phyloP scores from a whole-genome alignment of 2,329 filamentous ascomycete genomes.

The Raffaelea arxii region DNA sequence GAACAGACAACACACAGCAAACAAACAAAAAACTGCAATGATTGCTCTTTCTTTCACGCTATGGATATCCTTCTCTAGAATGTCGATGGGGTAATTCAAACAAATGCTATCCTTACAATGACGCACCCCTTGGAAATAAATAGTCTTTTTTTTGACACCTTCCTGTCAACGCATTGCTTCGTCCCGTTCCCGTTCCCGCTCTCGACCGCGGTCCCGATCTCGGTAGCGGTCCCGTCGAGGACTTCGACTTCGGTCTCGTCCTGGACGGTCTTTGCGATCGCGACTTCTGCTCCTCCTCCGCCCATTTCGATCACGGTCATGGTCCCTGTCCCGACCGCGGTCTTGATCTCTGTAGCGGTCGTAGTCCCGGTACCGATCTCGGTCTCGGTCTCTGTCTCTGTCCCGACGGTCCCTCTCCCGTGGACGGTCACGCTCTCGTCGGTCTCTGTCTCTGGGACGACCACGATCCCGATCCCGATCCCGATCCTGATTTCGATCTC shows the following conservation, averaged over 20 bases:
- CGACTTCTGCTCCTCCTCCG: background rate
- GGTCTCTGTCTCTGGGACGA: conserved; percentile 11
- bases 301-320: background rate
- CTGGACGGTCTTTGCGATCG: background rate
- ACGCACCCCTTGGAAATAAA: background rate
- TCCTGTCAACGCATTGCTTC: background rate
- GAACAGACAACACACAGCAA: background rate
- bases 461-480: conserved; percentile 25
- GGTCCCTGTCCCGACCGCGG: background rate
- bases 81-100: background rate
- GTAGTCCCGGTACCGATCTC: conserved; percentile 21
- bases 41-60: background rate
- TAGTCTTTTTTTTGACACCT: background rate
- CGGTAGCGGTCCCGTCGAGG: conserved; percentile 18
- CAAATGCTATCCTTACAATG: background rate
- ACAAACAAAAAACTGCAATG: background rate
- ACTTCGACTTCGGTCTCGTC: conserved; percentile 7
- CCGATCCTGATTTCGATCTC: conserved; percentile 22
- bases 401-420: conserved; percentile 13
- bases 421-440: background rate
- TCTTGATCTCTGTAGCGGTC: background rate
- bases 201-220: conserved; percentile 4
- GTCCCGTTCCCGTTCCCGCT: background rate
- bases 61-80: background rate
- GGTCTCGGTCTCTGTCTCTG: conserved; percentile 18